These are phyloP conservation scores for Scheffersomyces stambukii DNA, from an alignment of 1,139 yeast genomes.

Conservation along the genomic window DNA sequence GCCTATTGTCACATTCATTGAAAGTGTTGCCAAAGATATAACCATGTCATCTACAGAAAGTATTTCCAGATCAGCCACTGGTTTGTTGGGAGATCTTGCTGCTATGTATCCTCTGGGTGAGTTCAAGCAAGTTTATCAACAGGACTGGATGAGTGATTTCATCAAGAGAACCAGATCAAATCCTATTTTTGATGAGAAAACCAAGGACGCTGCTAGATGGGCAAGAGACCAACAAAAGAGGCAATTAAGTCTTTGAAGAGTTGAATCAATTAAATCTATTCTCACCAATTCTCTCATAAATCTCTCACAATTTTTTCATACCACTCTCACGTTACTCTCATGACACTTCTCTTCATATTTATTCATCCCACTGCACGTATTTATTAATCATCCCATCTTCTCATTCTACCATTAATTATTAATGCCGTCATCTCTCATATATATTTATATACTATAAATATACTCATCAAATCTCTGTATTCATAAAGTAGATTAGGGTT, in stretches of 20 bases:
- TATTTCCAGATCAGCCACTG: conserved; percentile 75
- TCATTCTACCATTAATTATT: no score
- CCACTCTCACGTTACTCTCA: no score
- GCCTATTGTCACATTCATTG: conserved; percentile 67
- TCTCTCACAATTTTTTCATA: no score
- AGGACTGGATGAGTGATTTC: conserved; percentile 75
- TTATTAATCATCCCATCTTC: no score
- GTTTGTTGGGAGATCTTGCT: conserved; percentile 88
- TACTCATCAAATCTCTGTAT: no score
- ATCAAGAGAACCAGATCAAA: conserved; percentile 71
- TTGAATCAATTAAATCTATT: no score
- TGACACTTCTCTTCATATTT: no score
- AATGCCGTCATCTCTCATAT: no score
- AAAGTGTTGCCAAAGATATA: conserved; percentile 55
- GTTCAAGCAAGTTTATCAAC: conserved; percentile 59
- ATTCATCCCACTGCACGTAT: no score
- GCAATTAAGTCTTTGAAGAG: conserved; percentile 29
- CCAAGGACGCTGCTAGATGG: conserved; percentile 93
- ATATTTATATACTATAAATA: no score
- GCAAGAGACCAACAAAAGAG: conserved; percentile 84
- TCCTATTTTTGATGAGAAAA: conserved; percentile 54
- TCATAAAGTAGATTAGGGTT: no score
- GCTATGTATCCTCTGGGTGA: conserved; percentile 78
- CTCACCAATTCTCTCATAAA: no score
- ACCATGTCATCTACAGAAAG: conserved; percentile 59